Percentiles rank a stretch among this genome's conserved stretches.
Conservation (phyloP, 345 rosid genomes). For the Raphanus sativus region DNA sequence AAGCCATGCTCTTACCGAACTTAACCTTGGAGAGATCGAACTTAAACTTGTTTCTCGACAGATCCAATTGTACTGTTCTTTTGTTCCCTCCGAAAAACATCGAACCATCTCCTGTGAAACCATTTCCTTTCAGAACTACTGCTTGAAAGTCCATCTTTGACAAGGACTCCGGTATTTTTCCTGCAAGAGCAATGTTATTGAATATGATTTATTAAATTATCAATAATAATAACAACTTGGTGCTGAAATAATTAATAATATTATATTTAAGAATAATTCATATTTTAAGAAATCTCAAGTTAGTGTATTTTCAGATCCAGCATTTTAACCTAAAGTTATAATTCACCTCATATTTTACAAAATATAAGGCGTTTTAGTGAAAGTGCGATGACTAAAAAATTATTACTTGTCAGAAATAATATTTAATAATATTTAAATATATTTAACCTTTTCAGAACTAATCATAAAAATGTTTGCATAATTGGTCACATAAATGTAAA, state of each 20-base stretch:
- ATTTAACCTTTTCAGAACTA: background rate
- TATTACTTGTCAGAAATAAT: too few relatives aligned
- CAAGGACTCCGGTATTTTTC: constrained; percentile 58
- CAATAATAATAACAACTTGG: background rate
- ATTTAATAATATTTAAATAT: background rate
- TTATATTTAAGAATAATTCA: background rate
- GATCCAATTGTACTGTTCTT: constrained; percentile 43
- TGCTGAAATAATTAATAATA: background rate
- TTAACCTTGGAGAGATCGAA: constrained; percentile 59
- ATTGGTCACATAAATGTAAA: background rate
- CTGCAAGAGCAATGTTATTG: constrained; percentile 1
- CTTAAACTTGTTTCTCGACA: constrained; percentile 62
- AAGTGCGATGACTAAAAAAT: background rate
- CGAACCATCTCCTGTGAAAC: constrained; percentile 61
- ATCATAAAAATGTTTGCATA: background rate
- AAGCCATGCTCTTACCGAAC: constrained; percentile 44
- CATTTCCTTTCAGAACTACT: constrained; percentile 60
- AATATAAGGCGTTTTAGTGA: background rate
- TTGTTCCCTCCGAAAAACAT: constrained; percentile 67
- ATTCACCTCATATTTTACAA: background rate
- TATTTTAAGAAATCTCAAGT: background rate
- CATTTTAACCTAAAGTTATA: background rate
- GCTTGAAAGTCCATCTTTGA: constrained; percentile 47
- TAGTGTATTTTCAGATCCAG: background rate
- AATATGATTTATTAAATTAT: background rate